Evolutionary conservation across 139 green algal species (phyloP), one percentile per base, ranked within the genome.

Genomic region (Dunaliella primolecta): DNA sequence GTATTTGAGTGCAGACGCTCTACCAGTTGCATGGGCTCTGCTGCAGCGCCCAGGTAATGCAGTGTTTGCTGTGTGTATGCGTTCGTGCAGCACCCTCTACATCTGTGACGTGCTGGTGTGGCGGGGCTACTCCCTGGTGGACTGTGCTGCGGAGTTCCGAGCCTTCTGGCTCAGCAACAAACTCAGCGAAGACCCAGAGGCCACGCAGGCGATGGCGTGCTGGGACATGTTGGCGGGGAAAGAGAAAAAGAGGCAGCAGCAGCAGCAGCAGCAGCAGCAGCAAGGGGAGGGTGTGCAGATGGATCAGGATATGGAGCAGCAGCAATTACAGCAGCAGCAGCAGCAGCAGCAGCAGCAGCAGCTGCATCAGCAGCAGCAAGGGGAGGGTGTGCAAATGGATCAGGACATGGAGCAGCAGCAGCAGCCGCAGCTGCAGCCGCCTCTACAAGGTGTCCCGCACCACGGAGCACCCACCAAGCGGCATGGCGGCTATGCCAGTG

Each of bases 71-170:
- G n/a, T n/a, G n/a, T n/a, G n/a, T n/a, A 7, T 81, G 2, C 7
- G 21, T 25, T 1, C 34, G 1, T 78, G 32, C 74, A 84, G 83
- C 56, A 92, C 82, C 1, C 94, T 91, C 74, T 95, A 91, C 78
- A 84, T 95, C 25, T 32, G 91, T 57, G 96, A 99, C 87, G 83
- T 98, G 37, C 90, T 99, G 89, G 92, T 85, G 78, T 99, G 96
- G 96, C 91, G 93, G 2, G 95, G 96, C 27, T 92, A 96, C 77
- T 86, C 84, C 2, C 80, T 99, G 77, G 93, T 93, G 71, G 92
- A 96, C 83, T 98, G 95, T 78, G 85, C 89, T 0, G 88, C 93
- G 27, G 95, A 98, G 90, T 99, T 98, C 84, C 85, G 96, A 30
- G 3, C 75, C 1, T 89, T 88, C 72, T 93, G 90, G 90, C 83